These are phyloP conservation scores for Metroxylon sagu DNA, from an alignment of 176 grass and related monocot genomes.

Conservation along the genomic window DNA sequence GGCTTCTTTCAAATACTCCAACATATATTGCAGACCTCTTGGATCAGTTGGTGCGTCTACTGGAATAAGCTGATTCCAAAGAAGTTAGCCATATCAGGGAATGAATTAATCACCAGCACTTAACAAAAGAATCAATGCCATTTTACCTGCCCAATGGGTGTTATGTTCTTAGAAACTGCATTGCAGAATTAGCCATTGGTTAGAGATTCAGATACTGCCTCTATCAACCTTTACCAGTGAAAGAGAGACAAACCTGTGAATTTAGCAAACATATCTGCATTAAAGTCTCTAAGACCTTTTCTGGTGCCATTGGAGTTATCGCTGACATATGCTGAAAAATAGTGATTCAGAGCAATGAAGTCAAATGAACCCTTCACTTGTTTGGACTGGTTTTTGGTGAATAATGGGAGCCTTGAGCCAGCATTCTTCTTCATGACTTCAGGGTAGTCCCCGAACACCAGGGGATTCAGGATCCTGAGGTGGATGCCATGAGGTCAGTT, in stretches of 20 bases:
- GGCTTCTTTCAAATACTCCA: conserved; percentile 31
- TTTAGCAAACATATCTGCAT: conserved; percentile 7
- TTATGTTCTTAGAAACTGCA: conserved; percentile 4
- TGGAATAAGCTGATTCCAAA: no score
- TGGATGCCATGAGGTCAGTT: no score
- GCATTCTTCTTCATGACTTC: conserved; percentile 38
- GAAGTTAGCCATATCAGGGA: no score
- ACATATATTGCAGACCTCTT: conserved; percentile 27
- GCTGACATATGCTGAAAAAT: conserved; percentile 29
- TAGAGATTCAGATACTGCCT: no score
- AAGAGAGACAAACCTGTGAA: conserved; percentile 16
- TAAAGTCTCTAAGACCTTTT: conserved; percentile 15
- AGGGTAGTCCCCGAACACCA: conserved; percentile 43
- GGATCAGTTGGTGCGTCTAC: conserved; percentile 8
- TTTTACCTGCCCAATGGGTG: neutral
- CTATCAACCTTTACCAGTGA: no score
- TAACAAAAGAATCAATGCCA: no score
- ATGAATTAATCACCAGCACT: no score
- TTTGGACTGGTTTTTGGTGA: conserved; percentile 33
- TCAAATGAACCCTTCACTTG: conserved; percentile 35
- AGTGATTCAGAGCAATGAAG: conserved; percentile 57
- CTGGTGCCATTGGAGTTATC: conserved; percentile 20
- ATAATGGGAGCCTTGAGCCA: conserved; percentile 31
- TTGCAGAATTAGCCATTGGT: neutral
- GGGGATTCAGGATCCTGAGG: conserved; percentile 41